Evolutionary conservation across 495 filamentous ascomycete species (phyloP), one percentile per base, ranked within the genome.

Genomic region (Sphaerosporella brunnea): DNA sequence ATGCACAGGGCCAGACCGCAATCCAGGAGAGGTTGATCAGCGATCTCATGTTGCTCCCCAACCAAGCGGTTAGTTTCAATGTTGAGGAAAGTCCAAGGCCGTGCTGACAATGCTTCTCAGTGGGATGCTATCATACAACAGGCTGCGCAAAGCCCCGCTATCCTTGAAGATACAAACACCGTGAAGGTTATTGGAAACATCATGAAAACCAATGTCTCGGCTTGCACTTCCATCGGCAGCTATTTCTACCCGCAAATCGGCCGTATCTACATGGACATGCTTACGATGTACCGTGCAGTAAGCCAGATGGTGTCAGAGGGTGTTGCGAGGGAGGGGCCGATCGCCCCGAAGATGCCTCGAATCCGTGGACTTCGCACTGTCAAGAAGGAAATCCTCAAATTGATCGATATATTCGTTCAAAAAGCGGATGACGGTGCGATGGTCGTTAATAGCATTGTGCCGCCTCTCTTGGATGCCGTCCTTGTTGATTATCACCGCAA

Each of bases 181-280:
- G 95, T 99, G 64, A 96, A 95, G 66, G 76, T 99, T 50, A 81
- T 99, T 48, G 90, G 90, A 45, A 99, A 99, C 62, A 93, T 99
- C 55, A 99, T 96, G 90, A 99, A 99, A 71, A 99, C 90, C 3
- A 99, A 99, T 55, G 90, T 99, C 3, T 84, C 90, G 0, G 90
- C 90, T 11, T 96, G 90, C 61, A 84, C 81, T 21, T 96, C 92
- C 0, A 87, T 96, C 43, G 90, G 90, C 21, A 78, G 79, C 45
- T 96, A 95, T 67, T 99, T 99, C 66, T 94, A 90, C 60, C 88
- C 90, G n/a, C 90, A 99, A 62, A 93, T 99, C 59, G 92, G 87
- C 38, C 78, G 87, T 21, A 93, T 99, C 52, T 99, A 95, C 56
- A 77, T 88, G 60, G 92, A 99, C 62, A 96, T 99, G 92, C 68